Percentiles rank a stretch among this genome's conserved stretches.
These are phyloP conservation scores for Salinomyces thailandicus DNA, from an alignment of 2,329 filamentous ascomycete species.

Conservation along the genomic window DNA sequence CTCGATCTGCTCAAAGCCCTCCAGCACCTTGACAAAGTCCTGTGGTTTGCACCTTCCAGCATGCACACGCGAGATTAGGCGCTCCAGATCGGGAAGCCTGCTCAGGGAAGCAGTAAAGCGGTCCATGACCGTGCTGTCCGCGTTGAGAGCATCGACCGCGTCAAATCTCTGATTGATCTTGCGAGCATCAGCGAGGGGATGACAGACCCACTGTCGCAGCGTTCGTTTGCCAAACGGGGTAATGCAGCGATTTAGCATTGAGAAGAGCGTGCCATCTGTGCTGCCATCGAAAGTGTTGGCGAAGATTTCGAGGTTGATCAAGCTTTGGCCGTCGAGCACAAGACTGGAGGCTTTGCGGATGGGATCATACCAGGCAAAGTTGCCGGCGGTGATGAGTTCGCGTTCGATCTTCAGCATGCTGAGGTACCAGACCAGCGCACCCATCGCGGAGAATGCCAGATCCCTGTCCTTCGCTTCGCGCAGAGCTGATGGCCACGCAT, in stretches of 20 bases:
- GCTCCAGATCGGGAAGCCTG: constrained; percentile 87
- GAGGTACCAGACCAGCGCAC: constrained; percentile 79
- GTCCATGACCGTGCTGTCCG: constrained; percentile 68
- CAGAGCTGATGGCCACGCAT: constrained; percentile 69
- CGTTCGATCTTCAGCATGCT: constrained; percentile 74
- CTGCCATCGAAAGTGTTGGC: constrained; percentile 84
- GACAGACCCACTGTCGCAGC: constrained; percentile 94
- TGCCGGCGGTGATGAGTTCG: constrained; percentile 76
- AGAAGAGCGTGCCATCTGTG: constrained; percentile 76
- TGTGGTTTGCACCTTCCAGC: constrained; percentile 81
- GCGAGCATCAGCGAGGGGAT: constrained; percentile 74
- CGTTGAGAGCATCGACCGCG: constrained; percentile 85
- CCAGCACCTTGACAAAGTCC: constrained; percentile 85
- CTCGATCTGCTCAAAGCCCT: constrained; percentile 96
- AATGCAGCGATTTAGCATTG: constrained; percentile 82
- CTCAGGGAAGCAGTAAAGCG: constrained; percentile 79
- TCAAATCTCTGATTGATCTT: constrained; percentile 92
- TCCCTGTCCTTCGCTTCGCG: constrained; percentile 66
- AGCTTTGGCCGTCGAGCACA: constrained; percentile 85
- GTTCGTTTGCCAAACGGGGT: constrained; percentile 95
- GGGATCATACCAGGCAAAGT: constrained; percentile 84
- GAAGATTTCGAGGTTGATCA: constrained; percentile 97
- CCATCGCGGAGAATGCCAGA: constrained; percentile 78
- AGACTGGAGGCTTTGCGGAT: constrained; percentile 84
- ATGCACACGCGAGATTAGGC: constrained; percentile 87